Percentiles rank a stretch among this genome's conserved stretches.
These are phyloP conservation scores for Tulasnella sp. DNA, from an alignment of 768 basidiomycete species.

Conservation along the genomic window DNA sequence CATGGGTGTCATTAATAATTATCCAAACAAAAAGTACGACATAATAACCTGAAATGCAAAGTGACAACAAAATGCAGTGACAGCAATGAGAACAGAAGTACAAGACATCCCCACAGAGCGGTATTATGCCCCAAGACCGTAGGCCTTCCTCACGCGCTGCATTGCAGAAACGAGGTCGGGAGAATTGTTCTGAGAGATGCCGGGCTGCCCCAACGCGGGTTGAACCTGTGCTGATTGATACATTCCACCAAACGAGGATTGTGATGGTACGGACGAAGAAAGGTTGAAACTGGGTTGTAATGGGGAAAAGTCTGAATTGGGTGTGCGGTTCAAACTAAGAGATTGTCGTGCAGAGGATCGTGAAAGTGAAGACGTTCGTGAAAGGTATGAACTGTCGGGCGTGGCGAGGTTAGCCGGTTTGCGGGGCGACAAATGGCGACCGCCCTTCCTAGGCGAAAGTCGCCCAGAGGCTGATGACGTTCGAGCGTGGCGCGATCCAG, in stretches of 20 bases:
- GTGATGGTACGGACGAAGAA: not conserved
- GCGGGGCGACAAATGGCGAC: not conserved
- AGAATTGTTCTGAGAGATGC: slow-evolving; percentile 1
- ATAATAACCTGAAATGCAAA: not conserved
- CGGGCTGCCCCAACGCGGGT: not conserved
- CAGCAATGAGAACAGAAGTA: not conserved
- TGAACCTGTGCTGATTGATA: slow-evolving; percentile 10
- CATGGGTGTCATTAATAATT: slow-evolving; percentile 10
- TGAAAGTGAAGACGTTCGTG: slow-evolving; percentile 5
- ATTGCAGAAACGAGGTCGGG: slow-evolving; percentile 1
- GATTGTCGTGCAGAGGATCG: not conserved
- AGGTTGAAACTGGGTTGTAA: not conserved
- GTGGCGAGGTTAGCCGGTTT: not conserved
- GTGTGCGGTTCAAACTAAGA: not conserved
- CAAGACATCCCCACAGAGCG: not conserved
- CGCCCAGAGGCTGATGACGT: slow-evolving; percentile 2
- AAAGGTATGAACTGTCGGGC: not conserved
- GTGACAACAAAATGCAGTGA: not conserved
- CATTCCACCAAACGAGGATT: not conserved
- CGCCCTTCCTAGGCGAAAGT: not conserved
- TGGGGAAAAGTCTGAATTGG: not conserved
- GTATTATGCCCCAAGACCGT: not conserved
- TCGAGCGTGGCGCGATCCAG: not conserved
- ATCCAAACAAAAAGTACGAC: slow-evolving; percentile 2
- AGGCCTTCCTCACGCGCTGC: slow-evolving; percentile 11